phyloP scores from a whole-genome alignment of 257 asterid species.

The Jacaranda mimosifolia region DNA sequence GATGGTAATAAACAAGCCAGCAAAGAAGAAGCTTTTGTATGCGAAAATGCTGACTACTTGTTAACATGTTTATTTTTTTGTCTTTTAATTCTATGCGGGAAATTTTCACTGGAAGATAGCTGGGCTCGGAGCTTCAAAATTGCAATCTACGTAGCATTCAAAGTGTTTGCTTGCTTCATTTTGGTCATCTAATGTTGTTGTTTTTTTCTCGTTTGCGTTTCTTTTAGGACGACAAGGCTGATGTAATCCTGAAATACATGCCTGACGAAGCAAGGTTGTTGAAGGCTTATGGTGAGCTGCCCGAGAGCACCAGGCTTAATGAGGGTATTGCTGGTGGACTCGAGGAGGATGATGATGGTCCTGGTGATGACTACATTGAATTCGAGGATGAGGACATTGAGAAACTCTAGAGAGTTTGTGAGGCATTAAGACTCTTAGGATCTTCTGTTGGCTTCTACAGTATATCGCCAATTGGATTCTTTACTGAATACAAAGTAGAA shows the following conservation, averaged over 20 bases:
- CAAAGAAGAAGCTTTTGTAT: too few species aligned
- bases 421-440: constrained; percentile 6
- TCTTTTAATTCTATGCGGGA: too few species aligned
- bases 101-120: too few species aligned
- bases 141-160: too few species aligned
- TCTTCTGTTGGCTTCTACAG: constrained; percentile 9
- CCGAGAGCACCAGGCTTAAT: constrained; percentile 86
- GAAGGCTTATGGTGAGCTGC: constrained; percentile 93
- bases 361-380: constrained; percentile 74
- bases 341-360: constrained; percentile 82
- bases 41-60: too few species aligned
- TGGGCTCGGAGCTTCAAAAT: too few species aligned
- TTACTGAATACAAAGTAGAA: constrained; percentile 22
- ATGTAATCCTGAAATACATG: constrained; percentile 91
- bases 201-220: not conserved
- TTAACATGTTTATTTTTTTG: too few species aligned
- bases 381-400: constrained; percentile 95
- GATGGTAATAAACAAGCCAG: too few species aligned
- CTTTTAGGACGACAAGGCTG: constrained; percentile 86
- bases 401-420: constrained; percentile 57
- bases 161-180: not conserved
- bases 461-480: constrained; percentile 16
- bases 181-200: not conserved
- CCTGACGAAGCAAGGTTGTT: constrained; percentile 90
- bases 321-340: constrained; percentile 79